Base-by-base conservation (phyloP, 768 basidiomycete genomes). In the Asterophora lycoperdoides region DNA sequence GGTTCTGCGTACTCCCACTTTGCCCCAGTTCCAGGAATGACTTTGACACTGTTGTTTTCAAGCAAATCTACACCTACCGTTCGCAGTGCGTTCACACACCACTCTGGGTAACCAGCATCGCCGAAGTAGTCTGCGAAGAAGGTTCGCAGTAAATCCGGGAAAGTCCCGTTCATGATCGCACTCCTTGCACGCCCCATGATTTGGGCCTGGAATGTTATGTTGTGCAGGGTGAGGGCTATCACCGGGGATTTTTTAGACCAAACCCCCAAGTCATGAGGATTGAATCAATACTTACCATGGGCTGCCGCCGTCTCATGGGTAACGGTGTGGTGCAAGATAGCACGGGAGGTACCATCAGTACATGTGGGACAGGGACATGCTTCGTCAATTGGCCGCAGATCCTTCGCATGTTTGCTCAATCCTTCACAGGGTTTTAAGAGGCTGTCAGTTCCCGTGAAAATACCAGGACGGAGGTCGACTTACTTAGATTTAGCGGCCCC, bases 321-420 rank as follows among this genome's bases (percentile, higher is more conserved):
- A 17, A 81, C 74, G 10, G 78, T 80, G 59, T 88, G 86, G 57
- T 93, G 80, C 8, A 95, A 69, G 48, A 86, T 73, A 8, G 90
- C 87, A 50, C 89, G 76, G 19, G 89, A 79, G 41, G 77, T 80
- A 29, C 81, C 77, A 41, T 70, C 72, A 23, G 63, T 65, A 61
- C 92, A 95, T 4, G 91, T 93, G n/a, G 89, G 89, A 62, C 92
- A 95, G 34, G 89, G 87, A 57, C 92, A 95, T 1, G 64, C 63
- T 33, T 77, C 71, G 59, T 94, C 93, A 32, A 94, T 89, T 1
- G 84, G 78, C 15, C 64, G 59, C 52, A 92, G 77, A 60, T 89
- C 86, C 44, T 74, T 75, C 0, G 81, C 76, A 56, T 93, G 80
- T 62, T 84, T 88, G 47, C 73, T 77, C 28, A 93, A 73, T 54